A percentile compares a stretch with the other conserved stretches of the same genome.
Evolutionary conservation across 140 eudicot species (phyloP).

Genomic region (Eryngium alpinum): DNA sequence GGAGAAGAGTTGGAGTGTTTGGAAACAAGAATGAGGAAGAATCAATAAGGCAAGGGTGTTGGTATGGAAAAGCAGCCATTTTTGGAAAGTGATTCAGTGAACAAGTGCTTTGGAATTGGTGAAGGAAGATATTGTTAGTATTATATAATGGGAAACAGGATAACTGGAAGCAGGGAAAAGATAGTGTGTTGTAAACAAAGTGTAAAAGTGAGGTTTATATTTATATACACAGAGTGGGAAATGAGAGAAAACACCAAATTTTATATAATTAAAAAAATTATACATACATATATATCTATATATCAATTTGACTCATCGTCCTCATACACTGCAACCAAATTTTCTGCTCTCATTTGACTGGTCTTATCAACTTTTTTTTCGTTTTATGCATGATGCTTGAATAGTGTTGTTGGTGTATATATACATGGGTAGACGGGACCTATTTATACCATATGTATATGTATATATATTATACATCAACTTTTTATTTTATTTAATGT

Average conservation of each 20-base stretch:
- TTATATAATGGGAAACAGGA: constrained; percentile 21
- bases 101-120: constrained; percentile 21
- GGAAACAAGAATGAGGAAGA: constrained; percentile 31
- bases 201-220: constrained; percentile 29
- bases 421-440: background rate
- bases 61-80: constrained; percentile 78
- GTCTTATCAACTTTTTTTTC: constrained; percentile 8
- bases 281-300: background rate
- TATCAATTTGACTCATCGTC: background rate
- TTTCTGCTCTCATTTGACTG: constrained; percentile 21
- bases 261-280: background rate
- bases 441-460: background rate
- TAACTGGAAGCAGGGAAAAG: constrained; percentile 13
- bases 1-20: constrained; percentile 18
- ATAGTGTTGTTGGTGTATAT: background rate
- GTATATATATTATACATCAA: too few species aligned
- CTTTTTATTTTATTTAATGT: too few species aligned
- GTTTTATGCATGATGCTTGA: background rate
- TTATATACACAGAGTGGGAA: constrained; percentile 37
- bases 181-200: constrained; percentile 36
- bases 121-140: constrained; percentile 1
- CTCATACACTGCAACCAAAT: constrained; percentile 7
- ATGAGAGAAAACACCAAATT: background rate
- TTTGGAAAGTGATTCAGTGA: constrained; percentile 7
- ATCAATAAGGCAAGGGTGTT: constrained; percentile 39